These are phyloP conservation scores for Ballota nigra DNA, from an alignment of 257 asterid species.

Conservation along the genomic window DNA sequence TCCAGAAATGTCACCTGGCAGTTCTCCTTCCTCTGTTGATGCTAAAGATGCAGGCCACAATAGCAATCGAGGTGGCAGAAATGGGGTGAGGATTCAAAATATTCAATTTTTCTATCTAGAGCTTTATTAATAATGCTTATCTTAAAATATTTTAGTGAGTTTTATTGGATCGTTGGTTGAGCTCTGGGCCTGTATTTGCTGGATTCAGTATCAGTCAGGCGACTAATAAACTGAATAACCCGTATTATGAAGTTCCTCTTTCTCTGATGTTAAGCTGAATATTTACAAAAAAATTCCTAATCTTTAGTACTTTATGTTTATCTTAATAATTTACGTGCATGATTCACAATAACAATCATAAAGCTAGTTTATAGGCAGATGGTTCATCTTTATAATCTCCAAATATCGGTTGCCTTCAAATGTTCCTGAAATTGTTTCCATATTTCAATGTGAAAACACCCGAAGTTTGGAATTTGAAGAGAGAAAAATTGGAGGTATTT, in stretches of 20 bases:
- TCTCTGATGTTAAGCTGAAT: constrained; percentile 1
- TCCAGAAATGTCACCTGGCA: constrained; percentile 51
- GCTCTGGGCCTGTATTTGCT: not conserved
- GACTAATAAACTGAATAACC: not conserved
- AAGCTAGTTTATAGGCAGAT: not conserved
- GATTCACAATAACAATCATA: not conserved
- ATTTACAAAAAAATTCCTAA: not conserved
- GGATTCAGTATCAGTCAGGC: not conserved
- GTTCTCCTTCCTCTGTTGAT: constrained; percentile 49
- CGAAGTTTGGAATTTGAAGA: not conserved
- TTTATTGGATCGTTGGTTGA: not conserved
- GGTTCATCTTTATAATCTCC: not conserved
- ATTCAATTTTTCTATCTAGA: not conserved
- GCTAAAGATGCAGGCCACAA: constrained; percentile 25
- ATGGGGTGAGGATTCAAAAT: constrained; percentile 33
- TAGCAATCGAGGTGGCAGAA: constrained; percentile 31
- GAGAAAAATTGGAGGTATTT: not conserved
- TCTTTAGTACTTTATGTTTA: not conserved
- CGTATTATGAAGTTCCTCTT: not conserved
- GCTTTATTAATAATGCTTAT: not conserved
- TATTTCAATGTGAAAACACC: not conserved
- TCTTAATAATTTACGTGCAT: not conserved
- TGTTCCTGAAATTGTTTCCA: not conserved
- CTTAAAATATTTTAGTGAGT: not conserved
- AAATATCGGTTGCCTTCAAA: not conserved